Evolutionary conservation across 192 early-diverging fungal species (phyloP).

Genomic region (Backusella morwellensis): DNA sequence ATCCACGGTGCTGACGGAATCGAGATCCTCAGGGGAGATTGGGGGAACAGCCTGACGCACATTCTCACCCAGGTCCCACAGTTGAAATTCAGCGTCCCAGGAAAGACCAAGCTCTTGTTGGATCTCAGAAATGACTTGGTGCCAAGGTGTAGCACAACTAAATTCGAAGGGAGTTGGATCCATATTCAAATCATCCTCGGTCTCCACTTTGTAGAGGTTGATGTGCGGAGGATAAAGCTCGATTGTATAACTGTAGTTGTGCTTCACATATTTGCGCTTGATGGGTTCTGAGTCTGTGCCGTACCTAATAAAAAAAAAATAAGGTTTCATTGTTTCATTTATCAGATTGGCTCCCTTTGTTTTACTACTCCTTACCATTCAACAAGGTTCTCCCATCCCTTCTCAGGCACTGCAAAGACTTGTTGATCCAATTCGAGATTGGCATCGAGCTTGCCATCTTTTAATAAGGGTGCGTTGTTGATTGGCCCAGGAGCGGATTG

Average conservation of each 20-base stretch:
- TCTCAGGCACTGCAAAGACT: slow-evolving; percentile 40
- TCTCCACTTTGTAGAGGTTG: slow-evolving; percentile 31
- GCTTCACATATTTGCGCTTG: slow-evolving; percentile 29
- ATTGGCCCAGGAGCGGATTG: slow-evolving; percentile 39
- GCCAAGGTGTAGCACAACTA: not conserved
- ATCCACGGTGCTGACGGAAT: not conserved
- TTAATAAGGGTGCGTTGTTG: slow-evolving; percentile 42
- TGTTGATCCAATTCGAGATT: slow-evolving; percentile 33
- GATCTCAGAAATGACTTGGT: not conserved
- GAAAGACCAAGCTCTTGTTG: not conserved
- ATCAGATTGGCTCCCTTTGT: not conserved
- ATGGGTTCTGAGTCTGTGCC: slow-evolving; percentile 39
- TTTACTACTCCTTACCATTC: slow-evolving; percentile 36
- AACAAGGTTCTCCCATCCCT: slow-evolving; percentile 47
- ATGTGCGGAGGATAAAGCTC: slow-evolving; percentile 42
- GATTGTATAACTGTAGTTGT: slow-evolving; percentile 18
- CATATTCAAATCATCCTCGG: slow-evolving; percentile 6
- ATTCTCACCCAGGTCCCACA: not conserved
- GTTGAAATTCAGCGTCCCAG: not conserved
- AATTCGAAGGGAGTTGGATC: slow-evolving; percentile 8
- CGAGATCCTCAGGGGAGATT: too few relatives aligned
- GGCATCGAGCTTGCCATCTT: slow-evolving; percentile 33
- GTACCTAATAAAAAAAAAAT: slow-evolving; percentile 37
- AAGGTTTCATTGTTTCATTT: slow-evolving; percentile 9
- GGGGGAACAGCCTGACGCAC: too few relatives aligned